These are phyloP conservation scores for Kodamaea fukazawae DNA, from an alignment of 805 yeast species.

Conservation along the genomic window DNA sequence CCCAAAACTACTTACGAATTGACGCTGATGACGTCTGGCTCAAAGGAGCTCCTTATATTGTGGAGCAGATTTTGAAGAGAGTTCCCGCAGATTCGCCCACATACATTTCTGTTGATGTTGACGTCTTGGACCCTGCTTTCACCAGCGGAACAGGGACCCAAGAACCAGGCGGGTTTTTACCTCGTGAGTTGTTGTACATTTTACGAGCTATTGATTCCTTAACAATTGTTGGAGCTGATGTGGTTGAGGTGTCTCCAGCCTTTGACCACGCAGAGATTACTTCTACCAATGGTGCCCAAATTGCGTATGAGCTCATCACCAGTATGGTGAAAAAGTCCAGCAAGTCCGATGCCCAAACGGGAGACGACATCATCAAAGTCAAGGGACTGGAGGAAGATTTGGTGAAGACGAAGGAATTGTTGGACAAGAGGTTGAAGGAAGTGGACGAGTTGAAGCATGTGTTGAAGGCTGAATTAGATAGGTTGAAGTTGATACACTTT, in stretches of 20 bases:
- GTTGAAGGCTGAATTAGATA: too few species aligned
- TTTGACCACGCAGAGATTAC: slow-evolving; percentile 66
- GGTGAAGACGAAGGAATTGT: slow-evolving; percentile 1
- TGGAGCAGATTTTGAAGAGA: slow-evolving; percentile 48
- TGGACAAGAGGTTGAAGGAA: slow-evolving; percentile 12
- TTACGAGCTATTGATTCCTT: slow-evolving; percentile 44
- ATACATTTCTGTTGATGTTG: slow-evolving; percentile 76
- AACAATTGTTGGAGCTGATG: slow-evolving; percentile 53
- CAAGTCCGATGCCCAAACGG: too few species aligned
- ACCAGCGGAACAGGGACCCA: slow-evolving; percentile 60
- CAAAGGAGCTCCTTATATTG: slow-evolving; percentile 59
- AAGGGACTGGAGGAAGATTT: neutral
- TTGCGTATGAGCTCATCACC: slow-evolving; percentile 67
- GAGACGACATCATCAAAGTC: slow-evolving; percentile 1
- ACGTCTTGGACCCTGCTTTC: slow-evolving; percentile 56
- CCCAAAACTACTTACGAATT: slow-evolving; percentile 68
- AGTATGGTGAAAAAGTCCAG: slow-evolving; percentile 66
- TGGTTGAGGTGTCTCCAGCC: slow-evolving; percentile 61
- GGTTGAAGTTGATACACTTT: too few species aligned
- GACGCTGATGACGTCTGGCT: slow-evolving; percentile 73
- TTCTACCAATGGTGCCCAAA: slow-evolving; percentile 67
- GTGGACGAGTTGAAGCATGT: slow-evolving; percentile 14
- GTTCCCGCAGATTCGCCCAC: slow-evolving; percentile 67
- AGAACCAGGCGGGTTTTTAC: slow-evolving; percentile 59
- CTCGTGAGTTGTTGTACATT: slow-evolving; percentile 51